Evolutionary conservation across 23 red algal genomes (phyloP).

Genomic region (Gracilaria domingensis): DNA sequence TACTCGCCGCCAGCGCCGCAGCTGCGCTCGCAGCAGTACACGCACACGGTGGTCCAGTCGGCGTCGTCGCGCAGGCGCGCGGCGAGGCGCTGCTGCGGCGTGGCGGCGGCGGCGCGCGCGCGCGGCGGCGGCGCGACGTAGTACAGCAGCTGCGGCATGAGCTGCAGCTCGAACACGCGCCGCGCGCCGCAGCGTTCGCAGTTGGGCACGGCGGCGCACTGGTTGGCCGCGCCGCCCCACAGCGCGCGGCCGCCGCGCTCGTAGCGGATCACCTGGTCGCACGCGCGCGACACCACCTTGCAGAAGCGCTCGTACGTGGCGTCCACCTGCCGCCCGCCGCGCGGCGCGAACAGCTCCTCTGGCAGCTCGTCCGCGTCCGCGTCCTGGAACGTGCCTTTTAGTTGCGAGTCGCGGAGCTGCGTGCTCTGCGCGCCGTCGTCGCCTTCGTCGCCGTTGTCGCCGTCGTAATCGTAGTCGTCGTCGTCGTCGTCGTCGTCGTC

Average conservation of each 20-base stretch:
- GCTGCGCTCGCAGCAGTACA: slow-evolving; percentile 47
- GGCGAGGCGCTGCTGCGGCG: slow-evolving; percentile 20
- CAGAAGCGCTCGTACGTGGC: slow-evolving; percentile 9
- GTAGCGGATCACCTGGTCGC: slow-evolving; percentile 54
- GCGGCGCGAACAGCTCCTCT: slow-evolving; percentile 45
- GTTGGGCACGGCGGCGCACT: background rate
- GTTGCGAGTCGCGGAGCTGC: background rate
- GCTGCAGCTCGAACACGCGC: slow-evolving; percentile 85
- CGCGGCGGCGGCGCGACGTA: slow-evolving; percentile 27
- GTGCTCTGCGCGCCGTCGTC: background rate
- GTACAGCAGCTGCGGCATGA: slow-evolving; percentile 85
- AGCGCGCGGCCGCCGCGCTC: slow-evolving; percentile 29
- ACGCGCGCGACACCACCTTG: slow-evolving; percentile 21
- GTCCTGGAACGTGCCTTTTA: slow-evolving; percentile 62
- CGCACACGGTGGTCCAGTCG: slow-evolving; percentile 57
- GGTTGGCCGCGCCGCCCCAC: background rate
- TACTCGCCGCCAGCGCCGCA: slow-evolving; percentile 33
- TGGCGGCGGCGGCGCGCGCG: background rate
- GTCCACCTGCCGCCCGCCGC: background rate
- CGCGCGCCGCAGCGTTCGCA: slow-evolving; percentile 59
- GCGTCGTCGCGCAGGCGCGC: slow-evolving; percentile 39
- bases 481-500: slow-evolving; percentile 12
- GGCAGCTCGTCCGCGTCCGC: slow-evolving; percentile 61
- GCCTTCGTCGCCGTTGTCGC: slow-evolving; percentile 23
- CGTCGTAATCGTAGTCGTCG: slow-evolving; percentile 20